phyloP scores from a whole-genome alignment of 163 green algal species.

The Scenedesmus sp. region DNA sequence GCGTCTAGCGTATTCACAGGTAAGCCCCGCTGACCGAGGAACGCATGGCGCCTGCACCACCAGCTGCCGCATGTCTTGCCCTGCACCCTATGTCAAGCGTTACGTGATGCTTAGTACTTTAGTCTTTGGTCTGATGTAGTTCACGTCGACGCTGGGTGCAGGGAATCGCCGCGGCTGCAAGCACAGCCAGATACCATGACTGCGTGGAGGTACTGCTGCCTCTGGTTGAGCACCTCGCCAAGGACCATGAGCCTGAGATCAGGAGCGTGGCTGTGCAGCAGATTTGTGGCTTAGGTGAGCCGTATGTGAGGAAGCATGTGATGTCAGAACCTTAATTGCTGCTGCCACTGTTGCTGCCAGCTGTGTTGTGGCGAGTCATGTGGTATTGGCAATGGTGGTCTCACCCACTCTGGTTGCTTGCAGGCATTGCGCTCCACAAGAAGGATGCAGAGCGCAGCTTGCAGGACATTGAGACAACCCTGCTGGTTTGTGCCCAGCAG shows the following conservation, averaged over 20 bases:
- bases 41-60: slow-evolving; percentile 4
- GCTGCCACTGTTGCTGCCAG: not conserved
- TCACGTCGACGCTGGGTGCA: not conserved
- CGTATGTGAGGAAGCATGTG: not conserved
- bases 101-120: not conserved
- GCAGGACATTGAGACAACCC: slow-evolving; percentile 17
- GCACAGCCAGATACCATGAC: slow-evolving; percentile 16
- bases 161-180: slow-evolving; percentile 49
- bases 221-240: slow-evolving; percentile 35
- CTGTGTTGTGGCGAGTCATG: not conserved
- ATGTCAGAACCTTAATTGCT: not conserved
- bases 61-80: not conserved
- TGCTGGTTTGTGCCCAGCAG: slow-evolving; percentile 30
- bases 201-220: slow-evolving; percentile 45
- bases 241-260: slow-evolving; percentile 51
- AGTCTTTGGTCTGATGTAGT: not conserved
- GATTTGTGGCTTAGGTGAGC: slow-evolving; percentile 46
- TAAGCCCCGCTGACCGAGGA: slow-evolving; percentile 1
- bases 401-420: not conserved
- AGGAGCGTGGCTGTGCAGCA: slow-evolving; percentile 18
- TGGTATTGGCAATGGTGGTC: not conserved
- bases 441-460: slow-evolving; percentile 42
- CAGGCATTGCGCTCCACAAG: slow-evolving; percentile 20
- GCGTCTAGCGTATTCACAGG: slow-evolving; percentile 45
- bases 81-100: not conserved